These are phyloP conservation scores for Boletellus sp. DNA, from an alignment of 768 basidiomycete species.

Conservation along the genomic window DNA sequence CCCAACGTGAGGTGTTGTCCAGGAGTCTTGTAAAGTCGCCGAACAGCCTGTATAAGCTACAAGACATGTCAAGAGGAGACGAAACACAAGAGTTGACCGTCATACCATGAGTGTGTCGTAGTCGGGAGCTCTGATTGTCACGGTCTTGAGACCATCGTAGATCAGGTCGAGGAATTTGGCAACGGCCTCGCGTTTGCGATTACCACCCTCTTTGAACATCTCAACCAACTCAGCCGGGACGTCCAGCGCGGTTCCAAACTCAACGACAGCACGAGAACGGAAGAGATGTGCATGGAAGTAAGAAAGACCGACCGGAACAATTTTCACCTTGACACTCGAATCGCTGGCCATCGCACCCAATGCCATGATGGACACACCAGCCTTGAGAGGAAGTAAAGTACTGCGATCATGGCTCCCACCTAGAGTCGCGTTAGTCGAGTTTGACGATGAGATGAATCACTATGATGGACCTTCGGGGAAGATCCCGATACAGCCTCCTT, in stretches of 20 bases:
- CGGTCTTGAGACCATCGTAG: slow-evolving; percentile 91
- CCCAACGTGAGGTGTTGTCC: slow-evolving; percentile 91
- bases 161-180: slow-evolving; percentile 85
- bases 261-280: slow-evolving; percentile 94
- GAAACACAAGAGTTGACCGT: slow-evolving; percentile 3
- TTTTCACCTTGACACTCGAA: slow-evolving; percentile 80
- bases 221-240: slow-evolving; percentile 88
- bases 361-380: slow-evolving; percentile 97
- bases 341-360: slow-evolving; percentile 96
- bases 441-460: neutral
- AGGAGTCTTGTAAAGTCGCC: slow-evolving; percentile 90
- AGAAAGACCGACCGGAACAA: slow-evolving; percentile 80
- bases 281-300: slow-evolving; percentile 83
- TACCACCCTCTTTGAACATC: slow-evolving; percentile 88
- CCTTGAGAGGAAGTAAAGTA: slow-evolving; percentile 93
- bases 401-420: slow-evolving; percentile 98
- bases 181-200: slow-evolving; percentile 86
- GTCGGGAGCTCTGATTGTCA: slow-evolving; percentile 93
- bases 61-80: slow-evolving; percentile 4
- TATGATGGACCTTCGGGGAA: slow-evolving; percentile 87
- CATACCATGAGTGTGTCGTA: slow-evolving; percentile 96
- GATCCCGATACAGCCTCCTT: slow-evolving; percentile 91
- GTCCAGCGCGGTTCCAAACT: slow-evolving; percentile 88
- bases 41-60: slow-evolving; percentile 92
- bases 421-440: slow-evolving; percentile 31